Evolutionary conservation across 2,329 filamentous ascomycete genomes (phyloP).

Genomic region (Aspergillus vadensis): DNA sequence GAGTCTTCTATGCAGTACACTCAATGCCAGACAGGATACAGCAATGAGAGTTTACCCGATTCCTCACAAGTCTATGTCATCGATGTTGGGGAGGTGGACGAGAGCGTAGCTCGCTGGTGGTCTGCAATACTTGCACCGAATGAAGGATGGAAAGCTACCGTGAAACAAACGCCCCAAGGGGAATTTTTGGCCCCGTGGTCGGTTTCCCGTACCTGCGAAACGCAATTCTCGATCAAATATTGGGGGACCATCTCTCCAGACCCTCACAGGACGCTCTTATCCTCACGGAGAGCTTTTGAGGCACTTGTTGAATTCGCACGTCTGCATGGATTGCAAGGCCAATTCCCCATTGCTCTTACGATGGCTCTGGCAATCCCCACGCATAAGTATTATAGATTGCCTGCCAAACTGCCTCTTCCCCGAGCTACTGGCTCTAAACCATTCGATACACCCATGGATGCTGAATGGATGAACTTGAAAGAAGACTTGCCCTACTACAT

Average conservation of each 20-base stretch:
- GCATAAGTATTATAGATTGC: slow-evolving; percentile 13
- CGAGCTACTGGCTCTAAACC: too few relatives aligned
- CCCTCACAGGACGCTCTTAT: neutral
- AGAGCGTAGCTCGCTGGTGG: slow-evolving; percentile 20
- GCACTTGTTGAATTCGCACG: slow-evolving; percentile 16
- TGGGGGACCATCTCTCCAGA: neutral
- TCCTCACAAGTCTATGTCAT: neutral
- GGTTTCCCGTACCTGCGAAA: slow-evolving; percentile 4
- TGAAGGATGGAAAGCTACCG: slow-evolving; percentile 20
- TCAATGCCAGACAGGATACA: neutral
- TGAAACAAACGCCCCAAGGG: neutral
- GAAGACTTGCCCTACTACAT: slow-evolving; percentile 21
- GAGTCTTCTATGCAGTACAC: slow-evolving; percentile 15
- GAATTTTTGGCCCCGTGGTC: slow-evolving; percentile 20
- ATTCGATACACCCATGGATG: fast-evolving
- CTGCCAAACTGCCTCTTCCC: slow-evolving; percentile 16
- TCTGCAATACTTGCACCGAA: slow-evolving; percentile 18
- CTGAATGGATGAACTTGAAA: slow-evolving; percentile 8
- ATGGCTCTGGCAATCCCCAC: slow-evolving; percentile 17
- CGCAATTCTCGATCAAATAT: neutral
- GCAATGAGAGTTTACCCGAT: neutral
- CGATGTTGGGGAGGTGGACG: slow-evolving; percentile 19
- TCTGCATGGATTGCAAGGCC: slow-evolving; percentile 16
- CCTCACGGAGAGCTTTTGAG: slow-evolving; percentile 11
- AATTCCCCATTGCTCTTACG: slow-evolving; percentile 19